Percentiles rank a stretch among this genome's conserved stretches.
Evolutionary conservation across 306 rosid genomes (phyloP).

Genomic region (Glycine latifolia): DNA sequence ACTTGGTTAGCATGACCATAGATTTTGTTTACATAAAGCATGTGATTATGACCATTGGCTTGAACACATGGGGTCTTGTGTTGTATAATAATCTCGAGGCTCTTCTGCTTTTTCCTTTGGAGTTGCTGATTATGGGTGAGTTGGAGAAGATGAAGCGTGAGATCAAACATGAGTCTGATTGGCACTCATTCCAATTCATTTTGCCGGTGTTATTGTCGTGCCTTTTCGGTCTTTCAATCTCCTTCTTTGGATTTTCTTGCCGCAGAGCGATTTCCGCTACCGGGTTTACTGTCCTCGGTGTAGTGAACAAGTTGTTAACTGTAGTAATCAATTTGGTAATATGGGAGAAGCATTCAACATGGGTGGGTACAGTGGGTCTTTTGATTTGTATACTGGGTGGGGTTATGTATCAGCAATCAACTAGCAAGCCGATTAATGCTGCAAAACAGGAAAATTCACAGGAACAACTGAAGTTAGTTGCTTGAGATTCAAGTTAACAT

Average conservation of each 20-base stretch:
- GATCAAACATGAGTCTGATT: slow-evolving; percentile 70
- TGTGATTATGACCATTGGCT: slow-evolving; percentile 80
- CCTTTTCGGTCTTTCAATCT: slow-evolving; percentile 75
- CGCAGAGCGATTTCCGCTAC: slow-evolving; percentile 85
- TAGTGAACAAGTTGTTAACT: slow-evolving; percentile 81
- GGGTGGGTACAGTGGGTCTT: slow-evolving; percentile 82
- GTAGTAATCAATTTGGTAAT: slow-evolving; percentile 77
- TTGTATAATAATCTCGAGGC: slow-evolving; percentile 86
- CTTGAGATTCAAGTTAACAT: slow-evolving; percentile 62
- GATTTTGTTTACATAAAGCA: slow-evolving; percentile 92
- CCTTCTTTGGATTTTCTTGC: slow-evolving; percentile 92
- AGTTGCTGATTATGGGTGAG: slow-evolving; percentile 82
- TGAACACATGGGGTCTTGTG: slow-evolving; percentile 90
- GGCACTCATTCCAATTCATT: slow-evolving; percentile 70
- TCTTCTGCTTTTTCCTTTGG: slow-evolving; percentile 80
- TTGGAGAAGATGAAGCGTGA: slow-evolving; percentile 78
- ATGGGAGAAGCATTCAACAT: slow-evolving; percentile 88
- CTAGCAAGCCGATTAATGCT: slow-evolving; percentile 65
- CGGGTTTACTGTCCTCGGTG: slow-evolving; percentile 87
- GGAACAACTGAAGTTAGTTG: slow-evolving; percentile 58
- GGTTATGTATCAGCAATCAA: slow-evolving; percentile 76
- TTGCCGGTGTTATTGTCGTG: slow-evolving; percentile 79
- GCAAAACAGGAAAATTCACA: slow-evolving; percentile 49
- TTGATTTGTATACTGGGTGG: slow-evolving; percentile 84
- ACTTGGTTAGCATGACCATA: slow-evolving; percentile 80